Evolutionary conservation across 2,329 filamentous ascomycete species (phyloP), one percentile per base, ranked within the genome.

Genomic region (Aspergillus versicolor): DNA sequence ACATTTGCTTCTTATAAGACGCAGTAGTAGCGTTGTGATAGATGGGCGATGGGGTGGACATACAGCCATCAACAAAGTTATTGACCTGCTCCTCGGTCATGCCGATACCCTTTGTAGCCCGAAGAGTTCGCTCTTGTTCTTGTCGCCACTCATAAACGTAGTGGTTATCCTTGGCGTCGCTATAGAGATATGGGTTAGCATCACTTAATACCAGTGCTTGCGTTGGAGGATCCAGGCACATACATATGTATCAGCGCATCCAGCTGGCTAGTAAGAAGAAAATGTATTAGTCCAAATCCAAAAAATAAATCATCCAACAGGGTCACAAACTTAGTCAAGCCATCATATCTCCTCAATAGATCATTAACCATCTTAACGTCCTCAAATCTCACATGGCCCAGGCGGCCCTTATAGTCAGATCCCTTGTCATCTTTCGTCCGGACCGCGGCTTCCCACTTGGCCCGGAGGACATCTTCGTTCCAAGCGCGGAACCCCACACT

Each of bases 91-190:
- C 88, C 64, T 90, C 87, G 1, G 85, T 88, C 92, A 96, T 96
- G 30, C 91, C 92, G 0, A 81, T 82, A 1, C 89, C 91, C 62
- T 83, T 88, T 21, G 81, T 75, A 7, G 78, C 78, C 22, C 89
- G 83, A 65, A 96, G 79, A 57, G 83, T 83, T 47, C 83, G 82
- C 75, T 96, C 92, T 75, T 96, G 91, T 75, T 96, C 81, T 64
- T 87, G 77, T 13, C 92, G 85, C 92, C 92, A 96, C 60, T 82
- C 83, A 67, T 96, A 96, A 52, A 96, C 92, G 68, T 86, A 92
- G 50, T 80, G 79, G 4, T 85, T 81, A 63, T 94, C 79, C 64
- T 89, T 83, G 5, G 92, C 89, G 67, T 96, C 87, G 54, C 79
- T 81, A 45, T 30, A 47, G 42, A 32, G 1, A 30, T 24, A 30